These are phyloP conservation scores for Musa beccarii DNA, from an alignment of 176 grass and related monocot species.

Conservation along the genomic window DNA sequence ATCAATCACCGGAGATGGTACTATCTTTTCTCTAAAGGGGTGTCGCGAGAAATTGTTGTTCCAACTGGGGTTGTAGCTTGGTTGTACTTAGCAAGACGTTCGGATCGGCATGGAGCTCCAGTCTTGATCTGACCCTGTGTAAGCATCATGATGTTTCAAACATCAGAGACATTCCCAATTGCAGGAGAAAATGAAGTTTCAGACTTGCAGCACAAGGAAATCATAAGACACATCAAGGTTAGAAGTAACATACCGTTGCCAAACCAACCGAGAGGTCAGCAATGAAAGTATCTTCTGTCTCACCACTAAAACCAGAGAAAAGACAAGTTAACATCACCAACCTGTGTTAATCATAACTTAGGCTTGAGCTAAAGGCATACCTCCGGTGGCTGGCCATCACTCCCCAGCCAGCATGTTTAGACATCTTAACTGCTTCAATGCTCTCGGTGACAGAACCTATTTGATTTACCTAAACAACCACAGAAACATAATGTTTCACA, in stretches of 20 bases:
- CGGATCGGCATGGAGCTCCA: slow-evolving; percentile 87
- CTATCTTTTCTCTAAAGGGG: too few relatives aligned
- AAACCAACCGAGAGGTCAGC: slow-evolving; percentile 85
- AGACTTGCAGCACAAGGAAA: background rate
- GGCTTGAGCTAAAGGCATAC: slow-evolving; percentile 16
- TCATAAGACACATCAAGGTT: background rate
- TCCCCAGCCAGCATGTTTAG: slow-evolving; percentile 77
- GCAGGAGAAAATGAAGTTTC: too few relatives aligned
- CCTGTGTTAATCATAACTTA: background rate
- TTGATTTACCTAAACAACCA: slow-evolving; percentile 66
- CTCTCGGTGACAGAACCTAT: slow-evolving; percentile 94
- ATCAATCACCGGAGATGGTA: background rate
- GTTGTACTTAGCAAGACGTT: slow-evolving; percentile 95
- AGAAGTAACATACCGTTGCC: slow-evolving; percentile 42
- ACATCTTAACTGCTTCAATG: slow-evolving; percentile 94
- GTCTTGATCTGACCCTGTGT: slow-evolving; percentile 93
- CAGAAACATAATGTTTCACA: background rate
- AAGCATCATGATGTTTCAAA: slow-evolving; percentile 6
- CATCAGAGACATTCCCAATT: background rate
- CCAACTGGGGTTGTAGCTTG: slow-evolving; percentile 16
- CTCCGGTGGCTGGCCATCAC: slow-evolving; percentile 94
- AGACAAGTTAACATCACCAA: background rate
- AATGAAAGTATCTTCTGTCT: slow-evolving; percentile 96
- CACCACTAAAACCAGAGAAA: slow-evolving; percentile 39
- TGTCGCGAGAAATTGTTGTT: too few relatives aligned